Base-by-base conservation (phyloP, 139 green algal species). In the Bryopsis sp. region DNA sequence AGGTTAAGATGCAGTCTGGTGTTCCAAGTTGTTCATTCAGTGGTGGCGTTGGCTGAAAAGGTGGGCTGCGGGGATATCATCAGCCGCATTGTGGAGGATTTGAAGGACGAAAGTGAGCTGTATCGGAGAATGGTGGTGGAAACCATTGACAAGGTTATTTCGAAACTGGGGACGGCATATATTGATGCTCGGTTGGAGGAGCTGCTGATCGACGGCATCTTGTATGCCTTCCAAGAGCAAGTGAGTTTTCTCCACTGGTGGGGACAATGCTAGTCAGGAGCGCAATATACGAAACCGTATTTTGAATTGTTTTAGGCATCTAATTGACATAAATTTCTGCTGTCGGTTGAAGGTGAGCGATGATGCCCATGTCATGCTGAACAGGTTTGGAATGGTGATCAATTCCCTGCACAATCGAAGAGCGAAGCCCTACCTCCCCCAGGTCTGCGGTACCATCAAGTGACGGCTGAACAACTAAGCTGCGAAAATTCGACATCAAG, bases 221-320 rank as follows among this genome's bases (percentile, higher is more conserved):
- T 99, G 37, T 99, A 97, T 70, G 92, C 93, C 2, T 99, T 97
- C 84, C 94, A 99, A 78, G 94, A 99, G 80, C 94, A 98, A 84
- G 84, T 85, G n/a, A n/a, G n/a, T 65, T 1, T 73, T 29, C 48
- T 24, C 33, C 11, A 46, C 35, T 31, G 64, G 57, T 19, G 7
- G 58, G 19, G 22, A 22, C 4, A 19, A 8, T 22, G 48, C 24
- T 4, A 4, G 8, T 8, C 24, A 60, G 43, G 1, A 36, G 26
- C 5, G 35, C 28, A 22, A 0, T 31, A 32, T 74, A 46, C 8
- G 19, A 22, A 39, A 29, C 57, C 3, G 33, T 22, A 57, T 22
- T 22, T 22, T 22, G 47, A 57, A 57, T 57, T 22, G 47, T 22
- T 57, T 57, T 22, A 57, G 22, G 47, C 24, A 57, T 3, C 64